Evolutionary conservation across 768 basidiomycete species (phyloP).

Genomic region (Rhizopogon salebrosus): DNA sequence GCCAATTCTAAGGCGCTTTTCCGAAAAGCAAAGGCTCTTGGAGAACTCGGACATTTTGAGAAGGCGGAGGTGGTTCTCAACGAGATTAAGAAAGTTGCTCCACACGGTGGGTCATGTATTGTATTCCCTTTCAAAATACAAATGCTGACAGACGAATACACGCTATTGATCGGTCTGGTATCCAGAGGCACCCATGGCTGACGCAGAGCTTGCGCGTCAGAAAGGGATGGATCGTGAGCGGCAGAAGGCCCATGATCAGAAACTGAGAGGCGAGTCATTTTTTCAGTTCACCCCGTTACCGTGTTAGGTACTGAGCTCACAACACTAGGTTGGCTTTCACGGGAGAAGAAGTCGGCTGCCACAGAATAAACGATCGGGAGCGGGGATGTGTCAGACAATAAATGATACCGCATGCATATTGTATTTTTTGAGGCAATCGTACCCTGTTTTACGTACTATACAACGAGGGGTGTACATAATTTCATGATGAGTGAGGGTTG

Average conservation of each 20-base stretch:
- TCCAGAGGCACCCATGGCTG: constrained; percentile 51
- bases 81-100: constrained; percentile 60
- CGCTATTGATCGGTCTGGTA: neutral
- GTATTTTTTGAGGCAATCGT: neutral
- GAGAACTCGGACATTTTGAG: constrained; percentile 72
- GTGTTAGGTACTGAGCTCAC: constrained; percentile 1
- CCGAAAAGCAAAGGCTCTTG: constrained; percentile 75
- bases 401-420: constrained; percentile 15
- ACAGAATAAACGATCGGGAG: neutral
- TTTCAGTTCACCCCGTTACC: neutral
- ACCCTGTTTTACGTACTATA: neutral
- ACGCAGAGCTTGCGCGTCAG: constrained; percentile 61
- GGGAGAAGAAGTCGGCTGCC: constrained; percentile 22
- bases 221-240: constrained; percentile 61
- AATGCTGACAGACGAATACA: neutral
- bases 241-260: constrained; percentile 60
- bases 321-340: constrained; percentile 26
- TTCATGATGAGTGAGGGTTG: too few relatives aligned
- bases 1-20: constrained; percentile 76
- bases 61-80: constrained; percentile 62
- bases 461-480: too few relatives aligned
- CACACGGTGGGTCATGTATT: constrained; percentile 39
- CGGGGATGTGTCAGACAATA: neutral
- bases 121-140: neutral
- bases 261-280: constrained; percentile 57